Conservation (phyloP, 352 stramenopile genomes). For the Thalassiosira mediterranea region DNA sequence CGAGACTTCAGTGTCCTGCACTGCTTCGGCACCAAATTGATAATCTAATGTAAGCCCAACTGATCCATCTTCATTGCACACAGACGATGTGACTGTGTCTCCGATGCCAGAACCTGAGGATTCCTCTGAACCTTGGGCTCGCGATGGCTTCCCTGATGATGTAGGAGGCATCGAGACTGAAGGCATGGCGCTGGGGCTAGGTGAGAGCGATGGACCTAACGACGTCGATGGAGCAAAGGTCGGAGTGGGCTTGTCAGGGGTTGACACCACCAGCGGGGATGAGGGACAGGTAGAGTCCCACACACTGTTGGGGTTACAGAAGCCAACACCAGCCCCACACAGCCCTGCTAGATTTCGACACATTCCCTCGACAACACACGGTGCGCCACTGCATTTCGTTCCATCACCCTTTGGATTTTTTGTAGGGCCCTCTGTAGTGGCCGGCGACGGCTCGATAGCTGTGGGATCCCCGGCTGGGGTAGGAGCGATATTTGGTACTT, state of each 20-base stretch:
- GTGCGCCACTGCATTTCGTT: constrained; percentile 30
- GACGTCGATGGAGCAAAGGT: neutral
- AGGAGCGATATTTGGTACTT: neutral
- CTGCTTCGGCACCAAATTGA: constrained; percentile 1
- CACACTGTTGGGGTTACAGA: constrained; percentile 52
- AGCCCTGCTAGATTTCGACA: constrained; percentile 50
- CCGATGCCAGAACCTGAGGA: neutral
- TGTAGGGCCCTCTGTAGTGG: constrained; percentile 12
- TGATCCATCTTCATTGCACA: constrained; percentile 49
- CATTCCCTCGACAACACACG: constrained; percentile 33
- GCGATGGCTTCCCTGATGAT: constrained; percentile 8
- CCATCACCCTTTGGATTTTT: constrained; percentile 48
- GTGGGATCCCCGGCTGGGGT: neutral
- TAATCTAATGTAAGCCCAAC: constrained; percentile 26
- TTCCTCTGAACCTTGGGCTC: too few species aligned
- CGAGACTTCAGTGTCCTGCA: constrained; percentile 13
- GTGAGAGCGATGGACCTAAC: neutral
- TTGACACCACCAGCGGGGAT: neutral
- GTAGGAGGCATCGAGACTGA: constrained; percentile 8
- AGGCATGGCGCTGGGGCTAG: constrained; percentile 1
- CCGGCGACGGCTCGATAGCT: neutral
- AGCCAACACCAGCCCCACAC: constrained; percentile 43
- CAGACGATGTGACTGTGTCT: neutral
- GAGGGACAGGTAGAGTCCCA: constrained; percentile 19
- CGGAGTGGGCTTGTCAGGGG: neutral